These are phyloP conservation scores for Allium sativum DNA, from an alignment of 106 monocot genomes.

Conservation along the genomic window DNA sequence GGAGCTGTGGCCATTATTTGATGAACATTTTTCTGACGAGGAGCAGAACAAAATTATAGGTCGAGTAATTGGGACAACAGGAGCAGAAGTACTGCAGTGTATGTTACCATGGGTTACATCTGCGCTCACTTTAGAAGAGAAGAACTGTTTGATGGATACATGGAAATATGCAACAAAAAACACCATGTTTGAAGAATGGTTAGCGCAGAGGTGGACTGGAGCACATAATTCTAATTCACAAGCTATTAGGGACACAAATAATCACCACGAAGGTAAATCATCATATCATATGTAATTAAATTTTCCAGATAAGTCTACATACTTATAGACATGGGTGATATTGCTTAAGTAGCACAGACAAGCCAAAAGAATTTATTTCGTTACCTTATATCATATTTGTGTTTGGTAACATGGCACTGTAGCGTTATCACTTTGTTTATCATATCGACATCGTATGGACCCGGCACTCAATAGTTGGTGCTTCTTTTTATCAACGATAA, in stretches of 20 bases:
- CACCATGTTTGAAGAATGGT: constrained; percentile 95
- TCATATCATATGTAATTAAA: too few relatives aligned
- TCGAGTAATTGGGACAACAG: constrained; percentile 80
- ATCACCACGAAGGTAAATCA: too few relatives aligned
- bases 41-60: constrained; percentile 92
- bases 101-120: constrained; percentile 97
- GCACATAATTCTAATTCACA: constrained; percentile 25
- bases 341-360: too few relatives aligned
- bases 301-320: too few relatives aligned
- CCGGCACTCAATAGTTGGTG: too few relatives aligned
- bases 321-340: too few relatives aligned
- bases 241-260: constrained; percentile 7
- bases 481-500: too few relatives aligned
- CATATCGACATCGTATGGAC: too few relatives aligned
- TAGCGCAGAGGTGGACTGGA: constrained; percentile 81
- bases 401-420: too few relatives aligned
- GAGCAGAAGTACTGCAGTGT: constrained; percentile 84
- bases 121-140: constrained; percentile 74
- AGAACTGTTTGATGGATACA: constrained; percentile 86
- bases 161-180: constrained; percentile 84
- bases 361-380: too few relatives aligned
- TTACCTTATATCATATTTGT: too few relatives aligned
- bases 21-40: constrained; percentile 73
- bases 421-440: too few relatives aligned
- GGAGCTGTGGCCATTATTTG: constrained; percentile 91